Percentiles rank a stretch among this genome's conserved stretches.
phyloP scores from a whole-genome alignment of 192 early-diverging fungal genomes.

The Diversispora epigaea region DNA sequence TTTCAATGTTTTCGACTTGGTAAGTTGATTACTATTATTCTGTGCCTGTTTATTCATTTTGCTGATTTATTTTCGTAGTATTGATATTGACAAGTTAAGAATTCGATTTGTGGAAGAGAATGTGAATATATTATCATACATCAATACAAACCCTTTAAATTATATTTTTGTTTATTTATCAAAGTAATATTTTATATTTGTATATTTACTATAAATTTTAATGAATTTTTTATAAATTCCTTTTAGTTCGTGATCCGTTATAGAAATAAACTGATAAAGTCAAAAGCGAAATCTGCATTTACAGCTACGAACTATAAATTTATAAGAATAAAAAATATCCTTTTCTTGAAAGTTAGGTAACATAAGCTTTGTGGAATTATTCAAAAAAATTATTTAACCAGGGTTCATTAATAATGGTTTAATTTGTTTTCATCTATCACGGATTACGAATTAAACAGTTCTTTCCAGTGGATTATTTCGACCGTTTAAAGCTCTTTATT shows the following conservation, averaged over 20 bases:
- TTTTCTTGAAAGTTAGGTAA: too few species aligned
- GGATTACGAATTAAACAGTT: too few species aligned
- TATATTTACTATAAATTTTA: not conserved
- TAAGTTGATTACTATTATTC: not conserved
- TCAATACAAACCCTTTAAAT: conserved; percentile 55
- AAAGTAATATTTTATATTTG: conserved; percentile 32
- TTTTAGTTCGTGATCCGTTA: too few species aligned
- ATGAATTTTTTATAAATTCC: not conserved
- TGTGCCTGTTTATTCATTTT: not conserved
- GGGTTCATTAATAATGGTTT: too few species aligned
- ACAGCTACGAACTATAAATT: too few species aligned
- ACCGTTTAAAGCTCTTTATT: conserved; percentile 50
- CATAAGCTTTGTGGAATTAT: too few species aligned
- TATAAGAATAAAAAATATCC: too few species aligned
- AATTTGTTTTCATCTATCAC: too few species aligned
- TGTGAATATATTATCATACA: conserved; percentile 58
- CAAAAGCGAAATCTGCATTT: too few species aligned
- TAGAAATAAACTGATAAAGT: too few species aligned
- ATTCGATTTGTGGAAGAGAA: conserved; percentile 51
- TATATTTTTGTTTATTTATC: conserved; percentile 49
- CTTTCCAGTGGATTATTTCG: conserved; percentile 57
- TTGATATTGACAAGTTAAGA: conserved; percentile 53
- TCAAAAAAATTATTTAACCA: too few species aligned
- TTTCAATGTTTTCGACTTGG: conserved; percentile 14
- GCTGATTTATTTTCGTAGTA: too few species aligned